These are phyloP conservation scores for Exobasidium cylindrosporum DNA, from an alignment of 1,284 basidiomycete species.

Conservation along the genomic window DNA sequence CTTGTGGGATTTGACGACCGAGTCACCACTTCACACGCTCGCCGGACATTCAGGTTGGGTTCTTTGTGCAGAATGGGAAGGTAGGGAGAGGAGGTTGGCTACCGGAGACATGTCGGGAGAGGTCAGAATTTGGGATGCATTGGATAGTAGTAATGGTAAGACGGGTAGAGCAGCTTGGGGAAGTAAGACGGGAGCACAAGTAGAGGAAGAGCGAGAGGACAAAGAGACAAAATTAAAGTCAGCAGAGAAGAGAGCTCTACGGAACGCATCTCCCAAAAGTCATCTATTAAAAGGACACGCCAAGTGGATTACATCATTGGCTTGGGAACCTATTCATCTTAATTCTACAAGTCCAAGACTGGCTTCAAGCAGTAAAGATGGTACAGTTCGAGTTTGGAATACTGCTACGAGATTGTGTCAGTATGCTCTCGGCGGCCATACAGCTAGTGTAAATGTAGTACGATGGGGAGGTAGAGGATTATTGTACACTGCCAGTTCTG, in stretches of 20 bases:
- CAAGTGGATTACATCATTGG: slow-evolving; percentile 94
- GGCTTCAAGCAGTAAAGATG: slow-evolving; percentile 92
- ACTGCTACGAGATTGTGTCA: slow-evolving; percentile 70
- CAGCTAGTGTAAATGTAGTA: slow-evolving; percentile 89
- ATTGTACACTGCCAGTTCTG: slow-evolving; percentile 84
- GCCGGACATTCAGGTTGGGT: slow-evolving; percentile 93
- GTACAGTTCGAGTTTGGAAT: slow-evolving; percentile 90
- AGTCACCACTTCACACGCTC: slow-evolving; percentile 83
- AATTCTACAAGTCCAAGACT: slow-evolving; percentile 62
- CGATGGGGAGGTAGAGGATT: slow-evolving; percentile 73
- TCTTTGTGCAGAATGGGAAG: slow-evolving; percentile 94
- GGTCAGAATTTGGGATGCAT: slow-evolving; percentile 50
- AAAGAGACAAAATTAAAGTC: slow-evolving; percentile 9
- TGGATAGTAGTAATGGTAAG: slow-evolving; percentile 27
- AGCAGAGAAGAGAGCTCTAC: neutral
- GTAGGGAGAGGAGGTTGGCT: slow-evolving; percentile 80
- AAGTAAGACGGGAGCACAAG: slow-evolving; percentile 33
- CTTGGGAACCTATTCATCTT: slow-evolving; percentile 89
- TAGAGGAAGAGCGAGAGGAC: slow-evolving; percentile 34
- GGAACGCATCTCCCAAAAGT: slow-evolving; percentile 28
- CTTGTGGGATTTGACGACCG: slow-evolving; percentile 90
- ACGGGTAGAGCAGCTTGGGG: slow-evolving; percentile 33
- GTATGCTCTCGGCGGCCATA: slow-evolving; percentile 87
- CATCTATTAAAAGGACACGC: slow-evolving; percentile 70
- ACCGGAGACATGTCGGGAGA: slow-evolving; percentile 62